These are phyloP conservation scores for Apiospora rasikravindrae DNA, from an alignment of 2,329 filamentous ascomycete species.

Conservation along the genomic window DNA sequence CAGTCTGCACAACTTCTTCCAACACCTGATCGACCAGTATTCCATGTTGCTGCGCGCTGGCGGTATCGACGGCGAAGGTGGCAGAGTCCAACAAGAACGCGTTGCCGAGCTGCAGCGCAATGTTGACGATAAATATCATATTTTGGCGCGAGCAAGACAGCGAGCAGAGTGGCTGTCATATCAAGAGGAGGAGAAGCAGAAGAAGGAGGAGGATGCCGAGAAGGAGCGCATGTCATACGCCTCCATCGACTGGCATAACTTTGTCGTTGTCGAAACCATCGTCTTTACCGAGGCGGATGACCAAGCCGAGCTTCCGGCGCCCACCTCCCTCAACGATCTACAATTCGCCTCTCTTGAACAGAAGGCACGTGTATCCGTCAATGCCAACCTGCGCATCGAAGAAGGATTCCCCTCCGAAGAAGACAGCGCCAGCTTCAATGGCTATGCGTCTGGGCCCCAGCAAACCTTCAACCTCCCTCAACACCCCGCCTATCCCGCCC, in stretches of 20 bases:
- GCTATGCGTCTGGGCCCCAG: slow-evolving; percentile 43
- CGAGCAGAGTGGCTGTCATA: slow-evolving; percentile 87
- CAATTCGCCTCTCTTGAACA: slow-evolving; percentile 95
- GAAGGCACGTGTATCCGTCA: slow-evolving; percentile 88
- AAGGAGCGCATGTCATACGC: slow-evolving; percentile 77
- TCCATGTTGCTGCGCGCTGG: slow-evolving; percentile 74
- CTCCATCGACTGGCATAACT: slow-evolving; percentile 97
- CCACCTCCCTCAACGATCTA: slow-evolving; percentile 86
- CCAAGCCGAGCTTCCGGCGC: slow-evolving; percentile 82
- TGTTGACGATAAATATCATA: slow-evolving; percentile 77
- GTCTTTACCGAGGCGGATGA: slow-evolving; percentile 91
- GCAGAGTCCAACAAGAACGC: slow-evolving; percentile 73
- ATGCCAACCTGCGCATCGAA: slow-evolving; percentile 83
- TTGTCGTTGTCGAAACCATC: slow-evolving; percentile 93
- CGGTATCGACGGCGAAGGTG: slow-evolving; percentile 68
- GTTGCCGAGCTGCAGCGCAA: slow-evolving; percentile 77
- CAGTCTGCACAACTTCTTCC: slow-evolving; percentile 95
- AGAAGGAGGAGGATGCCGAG: slow-evolving; percentile 87
- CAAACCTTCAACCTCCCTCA: slow-evolving; percentile 50
- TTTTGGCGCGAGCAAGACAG: slow-evolving; percentile 81
- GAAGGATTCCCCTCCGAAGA: slow-evolving; percentile 90
- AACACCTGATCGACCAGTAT: slow-evolving; percentile 91
- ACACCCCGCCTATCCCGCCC: slow-evolving; percentile 49
- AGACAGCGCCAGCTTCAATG: slow-evolving; percentile 60
- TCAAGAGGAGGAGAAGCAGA: slow-evolving; percentile 82